Base-by-base conservation (phyloP, 1,139 yeast genomes). In the Insectozyma bohioensis region DNA sequence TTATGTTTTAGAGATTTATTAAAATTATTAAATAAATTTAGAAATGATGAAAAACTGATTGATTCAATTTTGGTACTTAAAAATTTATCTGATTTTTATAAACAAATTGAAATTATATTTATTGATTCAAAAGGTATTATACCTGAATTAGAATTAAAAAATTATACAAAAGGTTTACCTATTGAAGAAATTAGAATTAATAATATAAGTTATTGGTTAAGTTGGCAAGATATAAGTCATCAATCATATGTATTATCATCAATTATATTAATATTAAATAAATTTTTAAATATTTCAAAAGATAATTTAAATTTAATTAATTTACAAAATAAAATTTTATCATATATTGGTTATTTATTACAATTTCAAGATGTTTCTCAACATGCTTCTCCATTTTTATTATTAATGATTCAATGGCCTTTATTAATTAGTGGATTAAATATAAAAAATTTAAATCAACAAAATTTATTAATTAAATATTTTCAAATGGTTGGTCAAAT, bases 371-470 rank as follows among this genome's bases (percentile, higher is more conserved):
- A 56, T 48, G 26, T 44, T 22, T 22, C 51, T 37, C 46, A 52
- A 21, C 57, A 54, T 28, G 51, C 55, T 17, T 46, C 43, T 8
- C 44, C 43, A 15, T 44, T 41, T 19, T 35, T 59, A 11, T 40
- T 58, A 16, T 51, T 67, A 55, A 55, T 68, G 61, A 44, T 80
- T 15, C 82, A 78, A 44, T 71, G 80, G 65, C 78, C 83, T 12
- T 69, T 77, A 49, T 57, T 72, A 31, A 61, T 75, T 2, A 74
- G 80, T 1, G 87, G 85, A 0, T 45, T 71, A 40, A 69, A 72
- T 40, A 69, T 78, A 29, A 54, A 63, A 12, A 56, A 63, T 11
- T 61, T 59, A 12, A 57, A 58, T 4, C 73, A 78, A 19, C 61
- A 71, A 41, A 42, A 46, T 12, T 42, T 66, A 12, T 64, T 75